phyloP scores from a whole-genome alignment of 2,329 filamentous ascomycete genomes.

The Colletotrichum cordylinicola region DNA sequence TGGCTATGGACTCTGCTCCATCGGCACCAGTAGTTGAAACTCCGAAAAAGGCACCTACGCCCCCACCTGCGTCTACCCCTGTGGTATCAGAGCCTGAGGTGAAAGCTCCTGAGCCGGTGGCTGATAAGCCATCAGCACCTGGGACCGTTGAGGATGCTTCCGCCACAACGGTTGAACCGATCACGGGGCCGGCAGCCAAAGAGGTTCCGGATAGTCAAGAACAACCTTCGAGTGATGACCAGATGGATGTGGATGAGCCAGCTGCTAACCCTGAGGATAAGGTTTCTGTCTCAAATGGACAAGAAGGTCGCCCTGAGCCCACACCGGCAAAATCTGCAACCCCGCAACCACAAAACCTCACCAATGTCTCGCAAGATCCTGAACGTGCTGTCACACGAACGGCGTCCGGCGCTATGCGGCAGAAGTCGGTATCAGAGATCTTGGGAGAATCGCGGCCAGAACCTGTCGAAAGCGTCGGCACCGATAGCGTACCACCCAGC shows the following conservation, averaged over 20 bases:
- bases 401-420: constrained; percentile 71
- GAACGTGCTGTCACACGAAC: constrained; percentile 72
- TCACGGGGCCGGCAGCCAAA: neutral
- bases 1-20: constrained; percentile 21
- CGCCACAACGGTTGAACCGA: neutral
- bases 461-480: constrained; percentile 38
- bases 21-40: constrained; percentile 17
- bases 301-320: neutral
- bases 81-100: neutral
- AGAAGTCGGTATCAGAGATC: constrained; percentile 77
- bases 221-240: constrained; percentile 31
- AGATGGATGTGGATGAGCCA: constrained; percentile 39
- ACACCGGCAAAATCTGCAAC: constrained; percentile 6
- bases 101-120: neutral
- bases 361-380: constrained; percentile 27
- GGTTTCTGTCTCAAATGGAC: neutral
- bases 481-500: constrained; percentile 32
- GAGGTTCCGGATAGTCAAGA: constrained; percentile 44
- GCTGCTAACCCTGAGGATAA: constrained; percentile 23
- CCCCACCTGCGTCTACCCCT: neutral
- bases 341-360: constrained; percentile 20
- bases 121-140: neutral
- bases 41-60: constrained; percentile 4
- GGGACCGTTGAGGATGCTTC: neutral
- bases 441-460: constrained; percentile 56